These are phyloP conservation scores for Mycena epipterygia DNA, from an alignment of 768 basidiomycete species.

Conservation along the genomic window DNA sequence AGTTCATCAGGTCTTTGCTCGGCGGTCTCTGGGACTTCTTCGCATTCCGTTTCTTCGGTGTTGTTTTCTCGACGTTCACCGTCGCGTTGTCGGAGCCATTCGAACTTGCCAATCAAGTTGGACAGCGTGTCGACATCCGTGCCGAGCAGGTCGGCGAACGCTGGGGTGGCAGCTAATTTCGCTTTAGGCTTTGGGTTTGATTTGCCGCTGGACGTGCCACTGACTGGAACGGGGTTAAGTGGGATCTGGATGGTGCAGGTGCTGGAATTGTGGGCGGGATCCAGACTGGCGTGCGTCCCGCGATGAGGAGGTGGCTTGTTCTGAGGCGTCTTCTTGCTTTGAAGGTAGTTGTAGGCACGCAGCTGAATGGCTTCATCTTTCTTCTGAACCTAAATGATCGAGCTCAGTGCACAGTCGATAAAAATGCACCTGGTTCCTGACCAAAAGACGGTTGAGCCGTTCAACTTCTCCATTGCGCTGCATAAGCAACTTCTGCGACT, in stretches of 20 bases:
- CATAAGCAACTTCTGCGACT: conserved; percentile 19
- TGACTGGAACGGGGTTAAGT: conserved; percentile 19
- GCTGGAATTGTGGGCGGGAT: conserved; percentile 18
- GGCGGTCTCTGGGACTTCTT: conserved; percentile 11
- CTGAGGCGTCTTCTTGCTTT: conserved; percentile 18
- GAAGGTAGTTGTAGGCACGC: conserved; percentile 8
- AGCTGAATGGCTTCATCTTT: conserved; percentile 26
- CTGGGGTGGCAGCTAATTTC: conserved; percentile 15
- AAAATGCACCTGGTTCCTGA: conserved; percentile 8
- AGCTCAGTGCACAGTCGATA: conserved; percentile 3
- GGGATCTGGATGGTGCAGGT: conserved; percentile 26
- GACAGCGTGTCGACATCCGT: conserved; percentile 21
- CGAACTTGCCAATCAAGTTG: conserved; percentile 11
- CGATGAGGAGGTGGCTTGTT: conserved; percentile 21
- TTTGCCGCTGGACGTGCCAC: not conserved
- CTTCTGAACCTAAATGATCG: conserved; percentile 18
- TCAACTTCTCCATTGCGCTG: conserved; percentile 24
- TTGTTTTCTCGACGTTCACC: conserved; percentile 16
- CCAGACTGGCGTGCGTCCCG: conserved; percentile 26
- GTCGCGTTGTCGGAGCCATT: conserved; percentile 19
- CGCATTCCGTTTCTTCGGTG: conserved; percentile 14
- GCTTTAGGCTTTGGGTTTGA: conserved; percentile 11
- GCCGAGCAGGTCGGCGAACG: conserved; percentile 21
- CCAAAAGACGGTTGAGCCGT: conserved; percentile 17
- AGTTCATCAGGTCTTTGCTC: conserved; percentile 7